These are phyloP conservation scores for Linnemannia hyalina DNA, from an alignment of 192 early-diverging fungal species.

Conservation along the genomic window DNA sequence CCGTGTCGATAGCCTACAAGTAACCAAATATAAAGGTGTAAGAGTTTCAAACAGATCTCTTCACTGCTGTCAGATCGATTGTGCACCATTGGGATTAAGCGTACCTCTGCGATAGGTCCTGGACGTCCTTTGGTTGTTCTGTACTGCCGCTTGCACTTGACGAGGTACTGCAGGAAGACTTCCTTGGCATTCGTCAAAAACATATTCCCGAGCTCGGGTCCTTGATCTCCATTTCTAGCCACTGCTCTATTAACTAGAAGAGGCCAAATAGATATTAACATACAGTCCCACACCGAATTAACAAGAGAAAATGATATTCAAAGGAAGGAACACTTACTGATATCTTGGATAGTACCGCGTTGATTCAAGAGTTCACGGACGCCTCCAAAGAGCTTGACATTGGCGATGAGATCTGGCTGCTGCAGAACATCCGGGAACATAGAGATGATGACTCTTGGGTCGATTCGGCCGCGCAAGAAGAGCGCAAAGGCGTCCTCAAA, in stretches of 20 bases:
- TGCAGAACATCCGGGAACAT: slow-evolving; percentile 62
- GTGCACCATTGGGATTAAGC: not conserved
- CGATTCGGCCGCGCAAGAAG: slow-evolving; percentile 73
- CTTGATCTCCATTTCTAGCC: slow-evolving; percentile 23
- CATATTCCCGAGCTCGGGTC: slow-evolving; percentile 56
- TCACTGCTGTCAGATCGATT: not conserved
- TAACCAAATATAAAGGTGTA: not conserved
- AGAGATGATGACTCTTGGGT: slow-evolving; percentile 68
- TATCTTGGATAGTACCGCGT: slow-evolving; percentile 60
- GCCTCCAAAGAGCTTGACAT: slow-evolving; percentile 60
- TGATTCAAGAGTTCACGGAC: slow-evolving; percentile 39
- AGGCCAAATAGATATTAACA: not conserved
- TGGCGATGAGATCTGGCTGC: slow-evolving; percentile 23
- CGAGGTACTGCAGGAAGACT: slow-evolving; percentile 67
- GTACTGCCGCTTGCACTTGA: slow-evolving; percentile 47
- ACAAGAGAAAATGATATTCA: too few species aligned
- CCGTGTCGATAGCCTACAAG: slow-evolving; percentile 54
- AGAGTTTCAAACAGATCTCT: not conserved
- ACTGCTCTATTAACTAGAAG: slow-evolving; percentile 10
- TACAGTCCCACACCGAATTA: not conserved
- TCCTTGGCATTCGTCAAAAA: slow-evolving; percentile 73
- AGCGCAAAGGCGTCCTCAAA: slow-evolving; percentile 77
- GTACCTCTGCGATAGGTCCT: slow-evolving; percentile 12
- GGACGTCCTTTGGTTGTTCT: not conserved
- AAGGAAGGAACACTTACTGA: slow-evolving; percentile 52